These are phyloP conservation scores for Massarina eburnea DNA, from an alignment of 2,329 filamentous ascomycete species.

Conservation along the genomic window DNA sequence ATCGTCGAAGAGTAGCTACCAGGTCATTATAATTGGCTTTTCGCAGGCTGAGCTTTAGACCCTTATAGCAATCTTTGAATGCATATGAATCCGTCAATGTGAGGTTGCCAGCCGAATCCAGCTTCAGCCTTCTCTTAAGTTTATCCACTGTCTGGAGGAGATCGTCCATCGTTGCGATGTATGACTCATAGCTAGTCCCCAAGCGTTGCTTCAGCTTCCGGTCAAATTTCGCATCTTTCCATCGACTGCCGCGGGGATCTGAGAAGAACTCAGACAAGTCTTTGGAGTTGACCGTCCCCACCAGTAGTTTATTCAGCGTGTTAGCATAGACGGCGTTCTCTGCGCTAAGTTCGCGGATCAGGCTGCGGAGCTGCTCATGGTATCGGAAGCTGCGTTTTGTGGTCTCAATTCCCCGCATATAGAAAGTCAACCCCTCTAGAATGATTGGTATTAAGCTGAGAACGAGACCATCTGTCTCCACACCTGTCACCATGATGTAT, in stretches of 20 bases:
- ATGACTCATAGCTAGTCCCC: constrained; percentile 14
- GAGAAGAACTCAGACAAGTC: constrained; percentile 21
- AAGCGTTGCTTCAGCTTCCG: constrained; percentile 16
- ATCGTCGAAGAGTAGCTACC: constrained; percentile 20
- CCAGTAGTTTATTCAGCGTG: constrained; percentile 25
- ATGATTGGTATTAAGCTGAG: constrained; percentile 39
- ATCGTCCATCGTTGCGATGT: constrained; percentile 16
- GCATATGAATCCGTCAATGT: constrained; percentile 21
- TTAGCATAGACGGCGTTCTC: constrained; percentile 32
- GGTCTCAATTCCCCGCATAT: constrained; percentile 31
- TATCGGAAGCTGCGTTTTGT: constrained; percentile 30
- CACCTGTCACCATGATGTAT: constrained; percentile 13
- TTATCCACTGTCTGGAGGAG: constrained; percentile 7
- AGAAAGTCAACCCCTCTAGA: constrained; percentile 35
- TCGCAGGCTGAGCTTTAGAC: constrained; percentile 30
- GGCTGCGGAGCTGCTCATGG: constrained; percentile 19
- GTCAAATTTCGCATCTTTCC: constrained; percentile 20
- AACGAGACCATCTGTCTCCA: constrained; percentile 27
- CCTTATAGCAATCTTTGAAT: constrained; percentile 33
- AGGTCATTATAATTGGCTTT: constrained; percentile 30
- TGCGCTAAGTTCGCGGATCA: constrained; percentile 22
- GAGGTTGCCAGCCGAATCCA: constrained; percentile 19
- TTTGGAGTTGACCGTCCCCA: constrained; percentile 20
- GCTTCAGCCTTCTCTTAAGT: constrained; percentile 19
- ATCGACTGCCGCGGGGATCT: constrained; percentile 19